Evolutionary conservation across 305 asterid species (phyloP), one percentile per base, ranked within the genome.

Genomic region (Solanum hybrid): DNA sequence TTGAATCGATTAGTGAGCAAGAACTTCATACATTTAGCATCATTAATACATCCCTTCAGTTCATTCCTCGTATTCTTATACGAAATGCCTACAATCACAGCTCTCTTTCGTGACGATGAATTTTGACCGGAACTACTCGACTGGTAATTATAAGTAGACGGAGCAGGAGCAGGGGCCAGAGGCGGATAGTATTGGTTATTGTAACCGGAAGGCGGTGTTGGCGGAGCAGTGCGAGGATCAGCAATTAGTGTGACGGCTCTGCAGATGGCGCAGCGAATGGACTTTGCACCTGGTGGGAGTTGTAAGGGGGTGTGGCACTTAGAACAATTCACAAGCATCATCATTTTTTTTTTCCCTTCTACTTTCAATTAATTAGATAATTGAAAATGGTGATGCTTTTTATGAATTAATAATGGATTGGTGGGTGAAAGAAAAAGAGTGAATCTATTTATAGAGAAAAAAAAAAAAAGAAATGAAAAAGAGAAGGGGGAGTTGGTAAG

Each of bases 31-130:
- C 99, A 97, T 94, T 97, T 97, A 24, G 98, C 99, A 91, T 97
- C 99, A 89, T 97, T 97, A 29, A 97, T 93, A 90, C 99, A 96
- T 35, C 99, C 99, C 88, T 96, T 97, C 92, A 97, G 96, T 95
- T 97, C 98, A 89, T 96, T 96, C 73, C 96, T 92, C 12, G 99
- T 94, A 92, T 75, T 93, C 89, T 88, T 92, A 86, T 96, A 97
- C 89, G 98, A 95, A 79, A 97, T 95, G 5, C 99, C 99, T 71
- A 96, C 95, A 90, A 97, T 97, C 92, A 97, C 98, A 3, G 99
- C 99, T 89, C 93, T 97, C 89, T 95, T 97, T 34, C 97, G 94
- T 88, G 96, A 46, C 28, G 67, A 26, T 9, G 61, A 2, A 22
- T 36, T 35, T 24, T 37, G 57, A 36, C 57, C 20, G 4, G 61